These are phyloP conservation scores for Sorghum bicolor DNA, from an alignment of 176 grass and related monocot species.

Conservation along the genomic window Sorghum_bicolor_NCBIv3 NC_012870.2:57687001-57687500, in stretches of 20 bases:
- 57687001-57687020: no score
- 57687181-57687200: neutral
- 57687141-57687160: neutral
- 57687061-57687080: neutral
- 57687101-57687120: neutral
- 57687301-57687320: neutral
- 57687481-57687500: neutral
- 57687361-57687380: conserved; percentile 20
- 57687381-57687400: neutral
- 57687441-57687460: neutral
- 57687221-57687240: neutral
- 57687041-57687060: no score
- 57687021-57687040: no score
- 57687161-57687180: neutral
- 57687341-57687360: conserved; percentile 38
- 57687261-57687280: no score
- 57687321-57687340: neutral
- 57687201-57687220: neutral
- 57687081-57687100: neutral
- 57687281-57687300: neutral
- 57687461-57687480: neutral
- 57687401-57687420: neutral
- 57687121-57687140: neutral
- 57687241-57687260: neutral
- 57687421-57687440: neutral